A percentile compares a stretch with the other conserved stretches of the same genome.
These are phyloP conservation scores for Phellopilus nigrolimitatus DNA, from an alignment of 1,284 basidiomycete genomes.

Conservation along the genomic window DNA sequence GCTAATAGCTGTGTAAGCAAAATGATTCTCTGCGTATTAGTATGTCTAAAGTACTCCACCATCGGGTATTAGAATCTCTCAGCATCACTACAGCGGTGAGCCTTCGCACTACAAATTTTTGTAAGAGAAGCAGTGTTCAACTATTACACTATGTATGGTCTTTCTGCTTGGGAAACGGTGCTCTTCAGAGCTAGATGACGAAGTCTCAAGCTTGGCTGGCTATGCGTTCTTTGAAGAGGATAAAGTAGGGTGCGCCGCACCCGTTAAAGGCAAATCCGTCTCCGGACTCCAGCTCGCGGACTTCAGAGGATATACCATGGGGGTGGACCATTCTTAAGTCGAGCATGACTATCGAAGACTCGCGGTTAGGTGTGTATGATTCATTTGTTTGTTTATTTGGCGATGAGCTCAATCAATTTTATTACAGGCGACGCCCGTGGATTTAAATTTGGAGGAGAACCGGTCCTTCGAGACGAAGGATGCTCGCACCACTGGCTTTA, in stretches of 20 bases:
- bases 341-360: conserved; percentile 40
- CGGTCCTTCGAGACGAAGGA: conserved; percentile 57
- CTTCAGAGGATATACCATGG: conserved; percentile 37
- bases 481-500: conserved; percentile 39
- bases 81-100: conserved; percentile 16
- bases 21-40: conserved; percentile 12
- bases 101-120: neutral
- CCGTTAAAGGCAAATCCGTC: conserved; percentile 56
- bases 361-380: conserved; percentile 36
- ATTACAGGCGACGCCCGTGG: conserved; percentile 51
- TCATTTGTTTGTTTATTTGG: neutral
- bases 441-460: conserved; percentile 58
- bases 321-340: conserved; percentile 20
- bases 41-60: too few species aligned
- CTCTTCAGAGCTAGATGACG: conserved; percentile 38
- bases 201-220: conserved; percentile 43
- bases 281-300: conserved; percentile 32
- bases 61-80: conserved; percentile 2
- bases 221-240: conserved; percentile 56
- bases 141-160: conserved; percentile 11
- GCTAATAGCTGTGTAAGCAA: conserved; percentile 30
- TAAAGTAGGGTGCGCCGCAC: conserved; percentile 42
- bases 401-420: conserved; percentile 33
- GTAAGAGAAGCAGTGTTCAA: neutral
- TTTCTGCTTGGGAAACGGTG: conserved; percentile 36